Percentiles rank a stretch among this genome's conserved stretches.
phyloP scores from a whole-genome alignment of 2,329 filamentous ascomycete genomes.

The Amesomyces nigricolor region DNA sequence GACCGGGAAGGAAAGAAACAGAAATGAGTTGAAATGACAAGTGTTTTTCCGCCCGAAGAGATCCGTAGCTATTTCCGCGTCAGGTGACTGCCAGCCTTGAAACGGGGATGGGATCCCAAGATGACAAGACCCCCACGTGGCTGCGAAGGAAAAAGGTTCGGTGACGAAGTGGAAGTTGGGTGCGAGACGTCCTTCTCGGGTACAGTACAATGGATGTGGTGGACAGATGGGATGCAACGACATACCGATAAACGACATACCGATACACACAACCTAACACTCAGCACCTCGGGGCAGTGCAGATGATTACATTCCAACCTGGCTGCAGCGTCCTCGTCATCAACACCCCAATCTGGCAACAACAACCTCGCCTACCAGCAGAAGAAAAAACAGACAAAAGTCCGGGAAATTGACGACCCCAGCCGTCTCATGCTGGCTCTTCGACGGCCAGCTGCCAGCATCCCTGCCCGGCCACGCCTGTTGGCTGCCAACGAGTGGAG shows the following conservation, averaged over 20 bases:
- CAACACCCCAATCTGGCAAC: neutral
- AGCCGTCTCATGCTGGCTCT: neutral
- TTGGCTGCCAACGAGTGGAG: neutral
- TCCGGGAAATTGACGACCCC: neutral
- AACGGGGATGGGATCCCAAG: neutral
- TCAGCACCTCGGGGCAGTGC: slow-evolving; percentile 7
- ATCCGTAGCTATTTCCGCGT: neutral
- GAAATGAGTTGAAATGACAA: slow-evolving; percentile 8
- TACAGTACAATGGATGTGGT: neutral
- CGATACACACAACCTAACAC: neutral
- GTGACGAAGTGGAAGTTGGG: slow-evolving; percentile 6
- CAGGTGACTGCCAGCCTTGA: neutral
- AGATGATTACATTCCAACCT: neutral
- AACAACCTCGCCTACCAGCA: too few relatives aligned
- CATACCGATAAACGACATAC: neutral
- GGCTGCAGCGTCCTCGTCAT: neutral
- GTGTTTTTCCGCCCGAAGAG: neutral
- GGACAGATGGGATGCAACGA: slow-evolving; percentile 5
- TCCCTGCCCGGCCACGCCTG: too few relatives aligned
- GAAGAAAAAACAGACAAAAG: too few relatives aligned
- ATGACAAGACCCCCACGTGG: neutral
- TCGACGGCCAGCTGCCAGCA: too few relatives aligned
- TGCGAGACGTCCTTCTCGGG: neutral
- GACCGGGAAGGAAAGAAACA: neutral
- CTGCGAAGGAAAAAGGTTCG: slow-evolving; percentile 9